These are phyloP conservation scores for Boletus patriciae DNA, from an alignment of 768 basidiomycete genomes.

Conservation along the genomic window DNA sequence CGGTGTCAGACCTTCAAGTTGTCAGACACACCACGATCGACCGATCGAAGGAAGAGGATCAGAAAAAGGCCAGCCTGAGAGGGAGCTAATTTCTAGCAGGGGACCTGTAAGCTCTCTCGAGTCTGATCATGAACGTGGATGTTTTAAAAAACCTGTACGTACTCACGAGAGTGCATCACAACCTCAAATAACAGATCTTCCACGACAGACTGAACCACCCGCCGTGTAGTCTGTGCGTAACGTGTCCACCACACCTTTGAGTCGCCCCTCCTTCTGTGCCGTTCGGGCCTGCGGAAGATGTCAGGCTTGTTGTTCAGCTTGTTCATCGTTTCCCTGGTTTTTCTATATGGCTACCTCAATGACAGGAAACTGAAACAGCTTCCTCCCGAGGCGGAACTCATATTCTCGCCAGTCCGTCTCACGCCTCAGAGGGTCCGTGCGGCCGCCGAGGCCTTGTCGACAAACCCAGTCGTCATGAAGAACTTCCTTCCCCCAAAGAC, in stretches of 20 bases:
- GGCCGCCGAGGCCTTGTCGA: slow-evolving; percentile 39
- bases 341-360: slow-evolving; percentile 50
- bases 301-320: slow-evolving; percentile 7
- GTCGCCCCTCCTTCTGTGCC: not conserved
- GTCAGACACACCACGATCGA: too few species aligned
- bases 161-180: too few species aligned
- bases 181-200: not conserved
- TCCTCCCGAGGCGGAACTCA: slow-evolving; percentile 44
- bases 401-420: slow-evolving; percentile 54
- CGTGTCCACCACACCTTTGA: not conserved
- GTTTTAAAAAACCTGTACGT: too few species aligned
- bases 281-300: slow-evolving; percentile 18
- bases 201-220: not conserved
- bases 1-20: too few species aligned
- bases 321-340: slow-evolving; percentile 1
- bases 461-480: slow-evolving; percentile 36
- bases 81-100: too few species aligned
- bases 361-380: slow-evolving; percentile 52
- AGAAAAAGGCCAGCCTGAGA: too few species aligned
- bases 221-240: not conserved
- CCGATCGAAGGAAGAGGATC: too few species aligned
- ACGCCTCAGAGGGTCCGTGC: slow-evolving; percentile 43
- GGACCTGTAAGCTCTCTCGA: too few species aligned
- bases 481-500: slow-evolving; percentile 64
- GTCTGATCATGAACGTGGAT: too few species aligned